Conservation (phyloP, 768 basidiomycete genomes). For the Kwoniella sp. region DNA sequence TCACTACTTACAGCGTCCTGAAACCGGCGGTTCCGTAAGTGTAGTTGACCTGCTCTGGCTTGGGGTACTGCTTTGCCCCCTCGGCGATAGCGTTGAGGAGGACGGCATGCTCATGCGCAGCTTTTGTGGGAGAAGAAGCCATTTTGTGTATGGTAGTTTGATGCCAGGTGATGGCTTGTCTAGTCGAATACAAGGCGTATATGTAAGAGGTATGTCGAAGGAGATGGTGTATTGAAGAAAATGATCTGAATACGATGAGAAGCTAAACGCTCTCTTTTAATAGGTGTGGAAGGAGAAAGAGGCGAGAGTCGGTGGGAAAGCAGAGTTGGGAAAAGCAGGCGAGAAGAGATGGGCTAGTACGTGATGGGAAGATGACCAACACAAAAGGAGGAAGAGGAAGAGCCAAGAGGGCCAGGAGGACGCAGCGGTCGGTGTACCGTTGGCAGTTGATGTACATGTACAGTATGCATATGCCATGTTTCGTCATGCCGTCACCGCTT, state of each 20-base stretch:
- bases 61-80: slow-evolving; percentile 62
- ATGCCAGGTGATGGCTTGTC: background rate
- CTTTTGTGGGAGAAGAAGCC: slow-evolving; percentile 23
- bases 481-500: slow-evolving; percentile 19
- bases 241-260: too few relatives aligned
- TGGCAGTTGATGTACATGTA: background rate
- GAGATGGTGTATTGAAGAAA: background rate
- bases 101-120: slow-evolving; percentile 40
- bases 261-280: background rate
- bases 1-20: slow-evolving; percentile 79
- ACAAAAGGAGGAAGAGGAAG: background rate
- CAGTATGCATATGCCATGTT: background rate
- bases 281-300: background rate
- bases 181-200: background rate
- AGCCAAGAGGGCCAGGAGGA: background rate
- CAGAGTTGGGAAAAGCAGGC: background rate
- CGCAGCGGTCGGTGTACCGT: background rate
- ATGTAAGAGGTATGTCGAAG: background rate
- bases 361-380: background rate
- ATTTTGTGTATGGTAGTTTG: slow-evolving; percentile 15
- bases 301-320: background rate
- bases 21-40: slow-evolving; percentile 96
- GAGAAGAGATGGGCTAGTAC: background rate
- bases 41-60: slow-evolving; percentile 70
- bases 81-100: slow-evolving; percentile 38